Evolutionary conservation across 495 filamentous ascomycete genomes (phyloP).

Genomic region (Entonaema liquescens): DNA sequence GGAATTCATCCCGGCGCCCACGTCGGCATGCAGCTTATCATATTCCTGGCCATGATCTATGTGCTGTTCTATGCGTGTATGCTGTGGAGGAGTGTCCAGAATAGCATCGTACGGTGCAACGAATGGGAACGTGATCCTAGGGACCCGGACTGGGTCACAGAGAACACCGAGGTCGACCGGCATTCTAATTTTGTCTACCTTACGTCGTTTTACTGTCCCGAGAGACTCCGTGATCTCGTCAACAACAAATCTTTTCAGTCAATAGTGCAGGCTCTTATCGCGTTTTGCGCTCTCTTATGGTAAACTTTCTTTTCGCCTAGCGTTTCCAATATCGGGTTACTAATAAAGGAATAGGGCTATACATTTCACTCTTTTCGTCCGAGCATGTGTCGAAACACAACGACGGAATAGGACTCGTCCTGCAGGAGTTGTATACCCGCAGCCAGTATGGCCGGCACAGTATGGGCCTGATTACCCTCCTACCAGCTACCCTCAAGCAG

Average conservation of each 20-base stretch:
- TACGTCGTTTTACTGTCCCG: slow-evolving; percentile 10
- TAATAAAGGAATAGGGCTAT: slow-evolving; percentile 41
- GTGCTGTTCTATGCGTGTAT: slow-evolving; percentile 26
- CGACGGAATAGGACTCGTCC: slow-evolving; percentile 31
- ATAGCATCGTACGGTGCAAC: slow-evolving; percentile 17
- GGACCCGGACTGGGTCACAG: slow-evolving; percentile 15
- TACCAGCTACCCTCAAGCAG: background rate
- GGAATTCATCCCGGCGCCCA: slow-evolving; percentile 52
- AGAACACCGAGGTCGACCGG: slow-evolving; percentile 1
- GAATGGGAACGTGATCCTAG: slow-evolving; percentile 22
- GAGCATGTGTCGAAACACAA: slow-evolving; percentile 52
- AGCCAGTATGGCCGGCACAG: slow-evolving; percentile 8
- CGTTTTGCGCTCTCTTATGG: slow-evolving; percentile 33
- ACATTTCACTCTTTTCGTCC: slow-evolving; percentile 53
- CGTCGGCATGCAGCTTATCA: slow-evolving; percentile 50
- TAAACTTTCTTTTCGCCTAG: background rate
- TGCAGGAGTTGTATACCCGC: slow-evolving; percentile 23
- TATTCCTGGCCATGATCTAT: slow-evolving; percentile 37
- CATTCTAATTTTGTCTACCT: background rate
- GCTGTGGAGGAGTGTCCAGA: slow-evolving; percentile 18
- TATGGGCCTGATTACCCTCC: slow-evolving; percentile 15
- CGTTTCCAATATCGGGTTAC: background rate
- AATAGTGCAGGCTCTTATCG: slow-evolving; percentile 25
- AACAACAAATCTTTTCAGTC: slow-evolving; percentile 20
- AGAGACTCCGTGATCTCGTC: slow-evolving; percentile 8